Percentiles rank a stretch among this genome's conserved stretches.
phyloP scores from a whole-genome alignment of 106 monocot genomes.

The Dendrobium huoshanense region DNA sequence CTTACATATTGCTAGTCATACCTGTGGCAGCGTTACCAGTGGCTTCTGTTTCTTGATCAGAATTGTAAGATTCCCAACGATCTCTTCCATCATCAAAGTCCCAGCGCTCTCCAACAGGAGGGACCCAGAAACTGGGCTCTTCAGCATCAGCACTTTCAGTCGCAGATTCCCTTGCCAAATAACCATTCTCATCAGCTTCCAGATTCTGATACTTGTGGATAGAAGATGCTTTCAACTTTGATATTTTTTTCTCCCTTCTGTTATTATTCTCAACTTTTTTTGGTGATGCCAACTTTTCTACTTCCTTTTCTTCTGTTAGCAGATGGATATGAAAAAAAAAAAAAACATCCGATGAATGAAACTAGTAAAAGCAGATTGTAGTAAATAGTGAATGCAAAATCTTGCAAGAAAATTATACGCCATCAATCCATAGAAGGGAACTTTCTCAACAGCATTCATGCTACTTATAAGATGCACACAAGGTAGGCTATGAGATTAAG shows the following conservation, averaged over 20 bases:
- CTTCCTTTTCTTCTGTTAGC: constrained; percentile 35
- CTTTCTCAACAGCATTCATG: background rate
- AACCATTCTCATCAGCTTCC: constrained; percentile 14
- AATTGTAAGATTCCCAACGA: constrained; percentile 47
- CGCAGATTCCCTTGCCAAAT: constrained; percentile 2
- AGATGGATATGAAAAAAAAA: background rate
- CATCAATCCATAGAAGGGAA: background rate
- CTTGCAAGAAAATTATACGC: background rate
- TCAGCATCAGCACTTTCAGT: constrained; percentile 25
- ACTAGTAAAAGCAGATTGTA: background rate
- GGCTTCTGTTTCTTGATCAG: constrained; percentile 18
- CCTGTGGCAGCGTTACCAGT: constrained; percentile 16
- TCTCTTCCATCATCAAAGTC: constrained; percentile 84
- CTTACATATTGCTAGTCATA: constrained; percentile 13
- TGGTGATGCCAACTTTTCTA: constrained; percentile 10
- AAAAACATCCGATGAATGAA: background rate
- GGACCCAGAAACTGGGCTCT: constrained; percentile 80
- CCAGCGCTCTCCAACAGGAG: constrained; percentile 81
- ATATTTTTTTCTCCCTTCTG: constrained; percentile 12
- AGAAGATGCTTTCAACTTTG: constrained; percentile 8
- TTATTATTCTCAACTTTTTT: constrained; percentile 28
- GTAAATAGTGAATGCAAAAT: background rate
- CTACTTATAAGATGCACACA: background rate
- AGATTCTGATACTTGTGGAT: constrained; percentile 18
- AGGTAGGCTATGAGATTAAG: background rate